Conservation (phyloP, 441 rosid species). For the Bruguiera hainesii region DNA sequence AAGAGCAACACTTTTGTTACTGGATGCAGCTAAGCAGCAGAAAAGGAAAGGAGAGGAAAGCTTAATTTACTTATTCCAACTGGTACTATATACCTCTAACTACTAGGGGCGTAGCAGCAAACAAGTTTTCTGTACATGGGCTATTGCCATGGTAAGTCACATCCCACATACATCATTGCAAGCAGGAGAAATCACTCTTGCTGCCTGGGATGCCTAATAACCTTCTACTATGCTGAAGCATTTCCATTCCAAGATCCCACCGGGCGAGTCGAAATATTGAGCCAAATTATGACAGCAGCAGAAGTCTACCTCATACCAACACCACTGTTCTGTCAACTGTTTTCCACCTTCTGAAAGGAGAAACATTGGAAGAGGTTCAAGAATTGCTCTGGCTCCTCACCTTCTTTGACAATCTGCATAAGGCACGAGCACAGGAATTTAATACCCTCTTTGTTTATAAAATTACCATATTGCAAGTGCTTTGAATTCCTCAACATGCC, state of each 20-base stretch:
- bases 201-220: slow-evolving; percentile 41
- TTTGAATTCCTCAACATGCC: too few relatives aligned
- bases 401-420: slow-evolving; percentile 41
- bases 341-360: slow-evolving; percentile 30
- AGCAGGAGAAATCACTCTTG: slow-evolving; percentile 28
- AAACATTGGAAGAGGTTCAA: slow-evolving; percentile 27
- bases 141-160: slow-evolving; percentile 4
- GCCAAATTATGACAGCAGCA: slow-evolving; percentile 5
- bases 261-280: not conserved
- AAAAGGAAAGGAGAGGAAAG: not conserved
- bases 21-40: slow-evolving; percentile 4
- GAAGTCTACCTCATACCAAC: not conserved
- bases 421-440: not conserved
- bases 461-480: too few relatives aligned
- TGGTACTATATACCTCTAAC: slow-evolving; percentile 29
- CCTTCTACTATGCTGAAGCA: slow-evolving; percentile 18
- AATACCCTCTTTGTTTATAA: too few relatives aligned
- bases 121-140: slow-evolving; percentile 41
- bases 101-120: slow-evolving; percentile 20
- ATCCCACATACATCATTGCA: slow-evolving; percentile 32
- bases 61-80: slow-evolving; percentile 22
- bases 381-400: slow-evolving; percentile 45
- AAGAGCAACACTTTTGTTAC: slow-evolving; percentile 21
- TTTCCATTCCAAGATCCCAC: not conserved
- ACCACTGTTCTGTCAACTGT: slow-evolving; percentile 11